A percentile compares a stretch with the other conserved stretches of the same genome.
Evolutionary conservation across 2,329 filamentous ascomycete species (phyloP).

Genomic region (Fusarium protoensiforme): DNA sequence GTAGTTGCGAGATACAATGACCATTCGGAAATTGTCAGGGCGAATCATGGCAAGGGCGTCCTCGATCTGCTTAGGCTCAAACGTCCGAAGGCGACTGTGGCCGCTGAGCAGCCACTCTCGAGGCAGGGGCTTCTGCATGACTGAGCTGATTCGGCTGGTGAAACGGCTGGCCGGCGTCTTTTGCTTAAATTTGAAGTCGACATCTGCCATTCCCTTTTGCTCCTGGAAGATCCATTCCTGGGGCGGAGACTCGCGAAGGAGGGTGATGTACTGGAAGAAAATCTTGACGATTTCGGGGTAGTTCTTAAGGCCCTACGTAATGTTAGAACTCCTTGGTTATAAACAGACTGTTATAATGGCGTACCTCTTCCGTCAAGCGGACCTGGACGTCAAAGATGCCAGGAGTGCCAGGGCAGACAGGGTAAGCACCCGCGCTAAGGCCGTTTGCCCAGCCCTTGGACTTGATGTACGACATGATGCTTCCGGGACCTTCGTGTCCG

Average conservation of each 20-base stretch:
- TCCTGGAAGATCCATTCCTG: constrained; percentile 96
- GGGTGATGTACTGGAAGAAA: constrained; percentile 87
- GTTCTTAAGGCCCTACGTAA: constrained; percentile 71
- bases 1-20: constrained; percentile 83
- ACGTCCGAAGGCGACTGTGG: constrained; percentile 79
- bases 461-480: constrained; percentile 90
- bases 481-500: constrained; percentile 92
- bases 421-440: constrained; percentile 79
- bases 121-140: constrained; percentile 92
- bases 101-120: constrained; percentile 90
- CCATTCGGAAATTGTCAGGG: constrained; percentile 90
- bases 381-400: constrained; percentile 84
- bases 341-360: constrained; percentile 2
- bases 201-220: constrained; percentile 88
- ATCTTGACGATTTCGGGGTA: constrained; percentile 86
- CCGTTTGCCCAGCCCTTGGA: constrained; percentile 90
- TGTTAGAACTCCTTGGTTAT: constrained; percentile 15
- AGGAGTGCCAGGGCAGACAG: constrained; percentile 80
- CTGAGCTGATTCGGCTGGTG: constrained; percentile 82
- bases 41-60: constrained; percentile 78
- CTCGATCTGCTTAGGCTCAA: constrained; percentile 81
- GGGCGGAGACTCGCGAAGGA: constrained; percentile 82
- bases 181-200: constrained; percentile 95
- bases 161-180: constrained; percentile 92
- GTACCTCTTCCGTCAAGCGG: constrained; percentile 82